Evolutionary conservation across 441 rosid species (phyloP), one percentile per base, ranked within the genome.

Genomic region (Gossypium schwendimanii): DNA sequence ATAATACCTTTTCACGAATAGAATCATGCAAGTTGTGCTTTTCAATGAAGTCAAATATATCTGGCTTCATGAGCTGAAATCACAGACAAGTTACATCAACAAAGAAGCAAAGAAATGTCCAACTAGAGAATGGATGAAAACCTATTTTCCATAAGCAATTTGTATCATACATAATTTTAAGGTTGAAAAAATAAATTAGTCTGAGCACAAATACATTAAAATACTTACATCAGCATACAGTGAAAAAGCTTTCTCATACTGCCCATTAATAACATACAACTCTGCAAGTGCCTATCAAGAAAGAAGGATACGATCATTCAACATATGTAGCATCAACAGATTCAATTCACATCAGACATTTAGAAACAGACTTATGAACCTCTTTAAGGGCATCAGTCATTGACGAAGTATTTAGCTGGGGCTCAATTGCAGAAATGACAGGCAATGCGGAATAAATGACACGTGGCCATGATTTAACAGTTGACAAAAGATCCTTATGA

Each of bases 331-430:
- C 64, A 59, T 49, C 65, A 75, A 79, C 72, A 72, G 28, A 76
- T 55, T 61, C 74, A 81, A 58, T 74, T 53, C 28, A 76, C 74
- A 67, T 31, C 59, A 49, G 54, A 79, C 9, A 63, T 23, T 28
- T 2, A 39, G 24, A 49, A 18, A 77, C 12, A 24, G 53, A 67
- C 72, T 68, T 31, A 74, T 80, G 33, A 20, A 93, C 99, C 98
- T 93, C 98, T 84, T 89, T 92, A 70, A 93, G 98, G 64, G 91
- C 91, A 78, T 96, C 90, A 20, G 97, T 96, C 97, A 96, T 91
- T 70, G 98, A 91, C 63, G 96, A 91, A 72, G 96, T 86, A 82
- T 96, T 93, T 78, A 96, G 79, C 82, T 93, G 99, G 73, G 99
- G 92, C 85, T 96, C 99, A 77, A 93, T 79, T 79, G 98, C 98